Evolutionary conservation across 2,329 filamentous ascomycete genomes (phyloP).

Genomic region (Alternaria infectoria): DNA sequence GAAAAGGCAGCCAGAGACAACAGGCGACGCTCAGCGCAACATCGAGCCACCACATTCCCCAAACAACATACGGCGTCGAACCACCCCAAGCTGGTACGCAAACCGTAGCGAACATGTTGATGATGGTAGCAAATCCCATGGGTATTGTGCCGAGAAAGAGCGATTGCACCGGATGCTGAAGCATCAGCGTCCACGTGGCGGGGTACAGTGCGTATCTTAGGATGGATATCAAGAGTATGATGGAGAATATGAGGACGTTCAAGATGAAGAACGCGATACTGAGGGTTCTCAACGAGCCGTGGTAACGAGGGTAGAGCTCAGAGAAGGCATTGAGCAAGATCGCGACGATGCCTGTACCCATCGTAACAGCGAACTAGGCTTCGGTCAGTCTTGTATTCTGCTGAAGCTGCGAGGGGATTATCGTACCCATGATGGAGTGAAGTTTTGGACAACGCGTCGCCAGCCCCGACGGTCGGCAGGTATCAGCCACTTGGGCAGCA

Average conservation of each 20-base stretch:
- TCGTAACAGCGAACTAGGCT: slow-evolving; percentile 28
- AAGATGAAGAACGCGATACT: slow-evolving; percentile 66
- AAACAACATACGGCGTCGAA: slow-evolving; percentile 54
- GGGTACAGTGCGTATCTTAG: slow-evolving; percentile 70
- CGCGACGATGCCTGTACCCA: slow-evolving; percentile 48
- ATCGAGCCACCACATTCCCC: slow-evolving; percentile 59
- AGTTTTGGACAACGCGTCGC: slow-evolving; percentile 42
- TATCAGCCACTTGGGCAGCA: slow-evolving; percentile 34
- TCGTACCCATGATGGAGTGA: slow-evolving; percentile 44
- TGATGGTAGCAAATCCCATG: slow-evolving; percentile 71
- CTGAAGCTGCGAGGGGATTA: background rate
- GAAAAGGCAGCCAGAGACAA: slow-evolving; percentile 44
- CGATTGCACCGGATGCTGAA: slow-evolving; percentile 68
- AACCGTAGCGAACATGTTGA: slow-evolving; percentile 68
- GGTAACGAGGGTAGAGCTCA: slow-evolving; percentile 56
- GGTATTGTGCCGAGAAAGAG: slow-evolving; percentile 71
- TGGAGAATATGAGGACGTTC: slow-evolving; percentile 62
- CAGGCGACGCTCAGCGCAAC: slow-evolving; percentile 50
- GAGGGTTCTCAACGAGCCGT: slow-evolving; percentile 58
- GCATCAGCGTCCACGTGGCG: slow-evolving; percentile 69
- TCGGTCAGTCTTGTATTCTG: background rate
- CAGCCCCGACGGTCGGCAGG: slow-evolving; percentile 32
- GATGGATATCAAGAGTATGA: slow-evolving; percentile 61
- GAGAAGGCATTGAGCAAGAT: slow-evolving; percentile 67
- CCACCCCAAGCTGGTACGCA: slow-evolving; percentile 66